phyloP scores from a whole-genome alignment of 1,284 basidiomycete species.

The Austropuccinia psidii region DNA sequence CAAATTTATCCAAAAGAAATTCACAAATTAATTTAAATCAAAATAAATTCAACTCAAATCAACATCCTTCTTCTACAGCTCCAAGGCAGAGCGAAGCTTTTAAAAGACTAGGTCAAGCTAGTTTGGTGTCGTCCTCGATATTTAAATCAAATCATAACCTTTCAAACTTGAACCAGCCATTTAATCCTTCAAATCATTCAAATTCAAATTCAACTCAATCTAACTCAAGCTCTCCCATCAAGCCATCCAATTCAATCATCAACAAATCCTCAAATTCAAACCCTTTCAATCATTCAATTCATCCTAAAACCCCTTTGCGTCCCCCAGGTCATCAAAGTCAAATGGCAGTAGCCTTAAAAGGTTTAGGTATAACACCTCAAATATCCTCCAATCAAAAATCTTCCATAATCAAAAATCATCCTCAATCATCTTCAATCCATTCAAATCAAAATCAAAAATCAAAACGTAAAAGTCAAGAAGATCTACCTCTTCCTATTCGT shows the following conservation, averaged over 20 bases:
- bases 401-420: neutral
- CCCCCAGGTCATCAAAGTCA: constrained; percentile 24
- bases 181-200: neutral
- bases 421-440: neutral
- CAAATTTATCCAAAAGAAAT: no score
- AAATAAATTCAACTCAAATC: no score
- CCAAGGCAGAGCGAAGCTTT: constrained; percentile 35
- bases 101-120: constrained; percentile 29
- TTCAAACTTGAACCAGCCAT: neutral
- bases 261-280: neutral
- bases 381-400: neutral
- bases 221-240: neutral
- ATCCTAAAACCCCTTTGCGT: constrained; percentile 6
- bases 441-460: neutral
- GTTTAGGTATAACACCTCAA: constrained; percentile 19
- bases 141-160: constrained; percentile 20
- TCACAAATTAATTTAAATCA: no score
- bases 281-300: neutral
- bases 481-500: constrained; percentile 20
- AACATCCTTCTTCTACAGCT: constrained; percentile 29
- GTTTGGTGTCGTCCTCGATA: constrained; percentile 25
- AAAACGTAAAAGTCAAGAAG: constrained; percentile 30
- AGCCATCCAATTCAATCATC: neutral
- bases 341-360: constrained; percentile 32
- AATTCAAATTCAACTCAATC: neutral